A percentile compares a stretch with the other conserved stretches of the same genome.
Conservation (phyloP, 805 yeast genomes). For the Ogataea nonfermentans region DNA sequence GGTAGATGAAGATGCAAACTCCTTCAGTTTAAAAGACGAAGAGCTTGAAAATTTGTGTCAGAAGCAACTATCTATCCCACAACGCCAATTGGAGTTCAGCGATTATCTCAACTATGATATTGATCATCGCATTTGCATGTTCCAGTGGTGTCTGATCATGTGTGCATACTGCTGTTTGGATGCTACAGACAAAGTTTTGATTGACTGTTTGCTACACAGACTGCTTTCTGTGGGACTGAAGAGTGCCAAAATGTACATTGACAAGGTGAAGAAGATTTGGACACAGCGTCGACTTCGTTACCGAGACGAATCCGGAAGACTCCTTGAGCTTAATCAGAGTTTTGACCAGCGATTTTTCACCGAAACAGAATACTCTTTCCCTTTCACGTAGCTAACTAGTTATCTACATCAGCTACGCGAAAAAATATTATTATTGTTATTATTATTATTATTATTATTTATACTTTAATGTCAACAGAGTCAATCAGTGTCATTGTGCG, state of each 20-base stretch:
- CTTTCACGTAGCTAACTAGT: constrained; percentile 15
- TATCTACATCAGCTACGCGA: not conserved
- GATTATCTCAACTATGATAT: constrained; percentile 25
- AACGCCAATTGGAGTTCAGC: constrained; percentile 13
- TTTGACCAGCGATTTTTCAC: constrained; percentile 13
- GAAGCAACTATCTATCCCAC: constrained; percentile 1
- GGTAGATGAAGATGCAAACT: constrained; percentile 6
- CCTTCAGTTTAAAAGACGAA: constrained; percentile 12
- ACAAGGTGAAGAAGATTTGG: constrained; percentile 30
- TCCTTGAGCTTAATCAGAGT: constrained; percentile 12
- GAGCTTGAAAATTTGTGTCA: constrained; percentile 15
- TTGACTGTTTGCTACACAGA: constrained; percentile 27
- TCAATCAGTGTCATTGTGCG: constrained; percentile 52
- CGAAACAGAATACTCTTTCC: constrained; percentile 16
- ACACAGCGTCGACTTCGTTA: constrained; percentile 23
- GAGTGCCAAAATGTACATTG: constrained; percentile 25
- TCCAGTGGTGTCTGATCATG: constrained; percentile 30
- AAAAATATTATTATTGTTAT: not conserved
- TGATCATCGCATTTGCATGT: constrained; percentile 34
- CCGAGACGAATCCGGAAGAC: constrained; percentile 7
- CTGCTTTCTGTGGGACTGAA: constrained; percentile 28
- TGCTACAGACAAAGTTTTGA: constrained; percentile 27
- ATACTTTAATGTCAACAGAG: constrained; percentile 21
- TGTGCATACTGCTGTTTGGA: constrained; percentile 28
- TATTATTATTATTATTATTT: not conserved